Conservation (phyloP, 78 protist species). For the Tieghemostelium lacteum region DNA sequence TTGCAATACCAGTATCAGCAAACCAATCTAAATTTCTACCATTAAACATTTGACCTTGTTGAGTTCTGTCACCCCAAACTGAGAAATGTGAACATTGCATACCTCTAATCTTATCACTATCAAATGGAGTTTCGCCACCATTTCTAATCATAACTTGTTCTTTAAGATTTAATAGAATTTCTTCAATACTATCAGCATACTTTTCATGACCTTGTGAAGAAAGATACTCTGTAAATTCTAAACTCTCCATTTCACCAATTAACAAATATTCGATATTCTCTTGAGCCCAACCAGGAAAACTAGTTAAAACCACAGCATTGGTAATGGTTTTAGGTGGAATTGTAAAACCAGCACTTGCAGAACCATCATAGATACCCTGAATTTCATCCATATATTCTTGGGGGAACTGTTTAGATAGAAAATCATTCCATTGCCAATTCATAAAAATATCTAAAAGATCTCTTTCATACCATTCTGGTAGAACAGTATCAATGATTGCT, state of each 20-base stretch:
- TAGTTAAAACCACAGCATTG: constrained; percentile 3
- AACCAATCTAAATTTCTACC: constrained; percentile 86
- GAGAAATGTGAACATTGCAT: constrained; percentile 64
- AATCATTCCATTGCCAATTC: constrained; percentile 73
- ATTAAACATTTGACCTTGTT: constrained; percentile 56
- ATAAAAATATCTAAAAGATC: constrained; percentile 44
- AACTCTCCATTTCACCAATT: not conserved
- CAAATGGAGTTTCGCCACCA: too few relatives aligned
- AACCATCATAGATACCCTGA: constrained; percentile 58
- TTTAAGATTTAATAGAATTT: too few relatives aligned
- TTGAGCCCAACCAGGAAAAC: constrained; percentile 52
- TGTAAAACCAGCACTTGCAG: constrained; percentile 26
- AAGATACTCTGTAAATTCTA: not conserved
- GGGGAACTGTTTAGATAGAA: constrained; percentile 48
- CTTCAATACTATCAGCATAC: too few relatives aligned
- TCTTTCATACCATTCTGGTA: constrained; percentile 23
- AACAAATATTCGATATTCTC: constrained; percentile 55
- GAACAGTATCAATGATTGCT: not conserved
- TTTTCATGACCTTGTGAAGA: not conserved
- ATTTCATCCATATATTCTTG: constrained; percentile 65
- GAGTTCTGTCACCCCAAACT: constrained; percentile 78
- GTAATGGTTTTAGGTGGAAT: not conserved
- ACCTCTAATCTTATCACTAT: not conserved
- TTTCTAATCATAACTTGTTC: too few relatives aligned
- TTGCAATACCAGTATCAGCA: constrained; percentile 60